Evolutionary conservation across 2,329 filamentous ascomycete genomes (phyloP).

Genomic region (Exophiala aquamarina): DNA sequence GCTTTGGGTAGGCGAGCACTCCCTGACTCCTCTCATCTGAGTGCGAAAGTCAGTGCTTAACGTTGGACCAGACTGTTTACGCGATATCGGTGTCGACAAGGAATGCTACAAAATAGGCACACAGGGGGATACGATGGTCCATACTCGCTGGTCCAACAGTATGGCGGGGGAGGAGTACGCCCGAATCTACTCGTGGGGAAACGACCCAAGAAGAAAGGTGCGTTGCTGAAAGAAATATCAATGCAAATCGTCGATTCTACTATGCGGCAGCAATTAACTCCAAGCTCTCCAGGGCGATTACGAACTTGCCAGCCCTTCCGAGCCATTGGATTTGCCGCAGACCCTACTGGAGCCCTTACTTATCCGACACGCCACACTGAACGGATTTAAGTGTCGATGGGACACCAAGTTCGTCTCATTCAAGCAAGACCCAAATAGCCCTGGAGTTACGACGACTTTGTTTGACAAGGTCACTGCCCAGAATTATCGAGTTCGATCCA

Average conservation of each 20-base stretch:
- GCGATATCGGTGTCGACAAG: slow-evolving; percentile 44
- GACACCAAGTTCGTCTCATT: slow-evolving; percentile 37
- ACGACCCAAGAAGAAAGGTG: slow-evolving; percentile 41
- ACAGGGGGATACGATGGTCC: slow-evolving; percentile 33
- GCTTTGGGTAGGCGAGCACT: slow-evolving; percentile 23
- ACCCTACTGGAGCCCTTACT: slow-evolving; percentile 44
- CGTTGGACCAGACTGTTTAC: slow-evolving; percentile 37
- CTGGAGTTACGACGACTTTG: slow-evolving; percentile 35
- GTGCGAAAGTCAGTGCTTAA: neutral
- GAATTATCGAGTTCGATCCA: slow-evolving; percentile 49
- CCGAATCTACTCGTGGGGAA: slow-evolving; percentile 42
- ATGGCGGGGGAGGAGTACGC: slow-evolving; percentile 46
- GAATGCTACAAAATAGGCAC: slow-evolving; percentile 34
- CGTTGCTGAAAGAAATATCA: too few species aligned
- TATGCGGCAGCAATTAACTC: too few species aligned
- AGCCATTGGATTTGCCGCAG: slow-evolving; percentile 43
- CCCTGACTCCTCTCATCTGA: neutral
- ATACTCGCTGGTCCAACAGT: slow-evolving; percentile 42
- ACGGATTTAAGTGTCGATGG: slow-evolving; percentile 41
- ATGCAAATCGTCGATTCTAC: too few species aligned
- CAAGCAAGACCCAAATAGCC: slow-evolving; percentile 27
- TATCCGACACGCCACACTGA: slow-evolving; percentile 35
- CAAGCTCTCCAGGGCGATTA: slow-evolving; percentile 40
- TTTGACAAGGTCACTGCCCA: slow-evolving; percentile 37
- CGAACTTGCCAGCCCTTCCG: slow-evolving; percentile 41